A percentile compares a stretch with the other conserved stretches of the same genome.
These are phyloP conservation scores for Conticribra guillardii DNA, from an alignment of 108 stramenopile species.

Conservation along the genomic window DNA sequence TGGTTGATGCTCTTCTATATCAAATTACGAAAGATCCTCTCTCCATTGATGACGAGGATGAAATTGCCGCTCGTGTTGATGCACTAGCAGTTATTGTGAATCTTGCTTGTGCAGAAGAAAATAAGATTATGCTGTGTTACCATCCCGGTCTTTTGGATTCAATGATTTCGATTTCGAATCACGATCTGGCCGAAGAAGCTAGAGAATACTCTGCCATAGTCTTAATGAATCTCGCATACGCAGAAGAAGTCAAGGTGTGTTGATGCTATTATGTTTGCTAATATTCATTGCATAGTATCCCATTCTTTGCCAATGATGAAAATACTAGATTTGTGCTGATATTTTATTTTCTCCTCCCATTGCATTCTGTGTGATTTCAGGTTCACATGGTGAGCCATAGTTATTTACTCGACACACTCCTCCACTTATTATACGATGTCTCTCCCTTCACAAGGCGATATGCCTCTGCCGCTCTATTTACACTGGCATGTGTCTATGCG, in stretches of 20 bases:
- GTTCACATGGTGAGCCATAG: conserved; percentile 54
- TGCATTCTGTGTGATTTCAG: neutral
- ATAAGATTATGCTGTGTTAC: conserved; percentile 42
- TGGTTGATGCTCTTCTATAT: conserved; percentile 47
- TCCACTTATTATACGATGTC: conserved; percentile 40
- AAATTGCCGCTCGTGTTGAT: conserved; percentile 44
- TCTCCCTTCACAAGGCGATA: conserved; percentile 62
- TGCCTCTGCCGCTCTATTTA: conserved; percentile 58
- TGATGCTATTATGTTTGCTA: neutral
- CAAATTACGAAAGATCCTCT: conserved; percentile 35
- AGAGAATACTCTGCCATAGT: conserved; percentile 58
- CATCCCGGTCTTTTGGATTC: conserved; percentile 46
- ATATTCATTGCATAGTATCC: too few species aligned
- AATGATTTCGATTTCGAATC: conserved; percentile 43
- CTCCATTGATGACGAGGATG: conserved; percentile 34
- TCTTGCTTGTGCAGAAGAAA: conserved; percentile 54
- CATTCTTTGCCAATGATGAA: too few species aligned
- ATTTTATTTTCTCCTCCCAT: neutral
- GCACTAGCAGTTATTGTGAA: conserved; percentile 49
- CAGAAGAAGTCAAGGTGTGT: conserved; percentile 53
- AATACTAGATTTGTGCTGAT: too few species aligned
- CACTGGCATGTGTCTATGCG: conserved; percentile 52
- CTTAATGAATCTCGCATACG: conserved; percentile 61
- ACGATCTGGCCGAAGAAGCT: conserved; percentile 54
- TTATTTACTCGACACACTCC: conserved; percentile 48